Base-by-base conservation (phyloP, 2,329 filamentous ascomycete species). In the Aspergillus glaucus region DNA sequence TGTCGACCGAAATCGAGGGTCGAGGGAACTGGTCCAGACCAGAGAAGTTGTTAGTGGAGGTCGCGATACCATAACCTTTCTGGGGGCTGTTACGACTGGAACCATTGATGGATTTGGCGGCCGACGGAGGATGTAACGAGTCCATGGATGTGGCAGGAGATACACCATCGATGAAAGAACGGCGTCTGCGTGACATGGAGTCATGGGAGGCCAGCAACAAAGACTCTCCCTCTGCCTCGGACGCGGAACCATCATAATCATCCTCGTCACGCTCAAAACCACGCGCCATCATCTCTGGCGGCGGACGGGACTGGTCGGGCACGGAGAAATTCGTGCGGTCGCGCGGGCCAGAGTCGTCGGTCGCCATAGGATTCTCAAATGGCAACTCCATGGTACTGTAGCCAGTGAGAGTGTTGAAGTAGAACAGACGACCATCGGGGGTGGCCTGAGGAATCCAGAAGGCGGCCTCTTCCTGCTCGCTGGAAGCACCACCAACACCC, bases 361-460 rank as follows among this genome's bases (percentile, higher is more conserved):
- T 71, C 6, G 87, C 88, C 1, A 83, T 84, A 1, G 93, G 91
- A 14, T 92, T 92, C 67, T 98, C 93, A 22, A 98, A 78, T 1
- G 93, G 93, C 52, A 98, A 75, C 66, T 98, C 93, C 82, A 91
- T 93, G 54, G 88, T 94, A 64, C 88, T 94, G 62, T 94, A 89
- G 48, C 92, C 91, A 0, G 93, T 98, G 74, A 96, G 84, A 54
- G 92, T 97, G 69, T 98, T 98, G 78, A 95, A 97, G 73, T 97
- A 98, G 71, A 94, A 98, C 21, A 98, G 73, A 49, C 91, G 81
- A 47, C 93, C 93, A 66, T 97, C 91, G 1, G 88, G 82, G 0
- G 93, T 98, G 12, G 91, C 93, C 73, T 98, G 93, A 15, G 93
- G 93, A 58, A 98, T 95, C 93, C 93, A 98, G 66, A 95, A 98